These are phyloP conservation scores for Suillus placidus DNA, from an alignment of 768 basidiomycete genomes.

Conservation along the genomic window DNA sequence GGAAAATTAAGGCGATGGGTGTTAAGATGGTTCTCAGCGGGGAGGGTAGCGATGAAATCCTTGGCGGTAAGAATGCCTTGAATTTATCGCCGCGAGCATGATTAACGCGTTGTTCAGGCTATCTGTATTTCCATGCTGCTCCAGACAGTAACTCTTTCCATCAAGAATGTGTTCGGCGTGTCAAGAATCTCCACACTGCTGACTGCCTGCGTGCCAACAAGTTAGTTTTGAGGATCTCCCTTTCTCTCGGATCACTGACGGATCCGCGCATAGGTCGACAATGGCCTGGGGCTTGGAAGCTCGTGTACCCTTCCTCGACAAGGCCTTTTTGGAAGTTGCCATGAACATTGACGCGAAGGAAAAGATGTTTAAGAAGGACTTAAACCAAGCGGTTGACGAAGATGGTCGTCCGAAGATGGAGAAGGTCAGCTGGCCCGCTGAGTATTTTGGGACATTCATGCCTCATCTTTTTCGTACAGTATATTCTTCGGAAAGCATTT, in stretches of 20 bases:
- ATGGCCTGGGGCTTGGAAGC: conserved; percentile 99
- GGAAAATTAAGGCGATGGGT: conserved; percentile 99
- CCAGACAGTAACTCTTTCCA: conserved; percentile 89
- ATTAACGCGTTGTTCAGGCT: conserved; percentile 54
- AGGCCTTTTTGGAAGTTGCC: conserved; percentile 89
- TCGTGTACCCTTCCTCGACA: conserved; percentile 98
- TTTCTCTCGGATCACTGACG: conserved; percentile 10
- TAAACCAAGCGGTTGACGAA: conserved; percentile 68
- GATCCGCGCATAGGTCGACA: conserved; percentile 66
- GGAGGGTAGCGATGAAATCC: conserved; percentile 96
- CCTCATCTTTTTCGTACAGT: conserved; percentile 48
- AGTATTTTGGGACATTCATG: neutral
- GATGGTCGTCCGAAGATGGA: conserved; percentile 95
- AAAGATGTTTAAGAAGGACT: conserved; percentile 90
- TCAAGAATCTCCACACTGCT: conserved; percentile 96
- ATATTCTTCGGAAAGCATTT: conserved; percentile 95
- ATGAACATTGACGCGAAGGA: conserved; percentile 88
- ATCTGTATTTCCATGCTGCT: conserved; percentile 99
- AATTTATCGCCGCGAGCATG: neutral
- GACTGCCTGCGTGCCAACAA: conserved; percentile 99
- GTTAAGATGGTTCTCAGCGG: conserved; percentile 99
- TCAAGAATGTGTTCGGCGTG: conserved; percentile 91
- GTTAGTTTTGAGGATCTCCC: conserved; percentile 42
- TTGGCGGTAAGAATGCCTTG: conserved; percentile 69
- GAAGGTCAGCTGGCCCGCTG: conserved; percentile 59